Base-by-base conservation (phyloP, 345 rosid species). In the Excoecaria agallocha region DNA sequence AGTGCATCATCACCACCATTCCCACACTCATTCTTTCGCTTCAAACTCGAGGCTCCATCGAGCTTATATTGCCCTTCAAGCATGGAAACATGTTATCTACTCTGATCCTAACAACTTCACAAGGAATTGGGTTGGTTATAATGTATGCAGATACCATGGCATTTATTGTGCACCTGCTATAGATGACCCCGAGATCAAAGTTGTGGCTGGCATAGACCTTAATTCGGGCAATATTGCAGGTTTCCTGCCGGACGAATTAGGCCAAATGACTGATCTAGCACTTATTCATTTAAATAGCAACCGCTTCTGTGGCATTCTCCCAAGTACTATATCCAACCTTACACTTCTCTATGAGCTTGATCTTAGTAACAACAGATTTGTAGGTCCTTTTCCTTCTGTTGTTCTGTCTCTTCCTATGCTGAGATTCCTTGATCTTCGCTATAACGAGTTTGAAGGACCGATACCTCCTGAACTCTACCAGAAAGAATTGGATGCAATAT, bases 291-390 rank as follows among this genome's bases (percentile, higher is more conserved):
- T 94, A 35, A 94, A 87, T 63, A 90, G 88, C 81, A 94, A 94
- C 77, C 87, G 97, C 19, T 90, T 92, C 69, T 92, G 98, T n/a
- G 98, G 98, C 12, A 80, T 88, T 74, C 76, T 94, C 75, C 98
- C 98, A 35, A 80, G 57, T 55, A 78, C 85, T 22, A 52, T 92
- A 51, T 67, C 94, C 57, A 86, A 89, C 51, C 88, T 92, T n/a
- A 69, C 92, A 0, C 84, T 88, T 72, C 89, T 92, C 71, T 84
- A 71, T 56, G 98, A 94, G 87, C 94, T 94, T 22, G 97, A 94
- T 79, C 78, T 94, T 38, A 94, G 98, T 57, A 92, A 90, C 79
- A 94, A 94, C 85, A 78, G 98, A 70, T 94, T 94, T 20, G 96
- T 91, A 6, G 97, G 97, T 45, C 86, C 87, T 63, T 94, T 94